These are phyloP conservation scores for Aeminium ludgeri DNA, from an alignment of 495 filamentous ascomycete species.

Conservation along the genomic window DNA sequence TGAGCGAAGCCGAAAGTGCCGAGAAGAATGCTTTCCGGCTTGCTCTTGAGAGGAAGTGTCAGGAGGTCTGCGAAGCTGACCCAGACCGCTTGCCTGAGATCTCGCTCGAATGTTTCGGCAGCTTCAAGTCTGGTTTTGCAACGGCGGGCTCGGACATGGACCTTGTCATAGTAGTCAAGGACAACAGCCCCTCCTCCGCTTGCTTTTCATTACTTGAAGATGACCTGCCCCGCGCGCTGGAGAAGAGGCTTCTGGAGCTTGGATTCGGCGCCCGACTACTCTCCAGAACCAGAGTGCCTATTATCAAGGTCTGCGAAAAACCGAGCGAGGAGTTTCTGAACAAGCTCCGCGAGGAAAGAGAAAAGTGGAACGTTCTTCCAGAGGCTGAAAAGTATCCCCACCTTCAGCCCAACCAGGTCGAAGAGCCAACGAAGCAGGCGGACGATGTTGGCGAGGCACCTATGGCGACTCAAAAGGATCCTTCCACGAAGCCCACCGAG, in stretches of 20 bases:
- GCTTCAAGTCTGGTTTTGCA: conserved; percentile 56
- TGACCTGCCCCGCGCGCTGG: conserved; percentile 41
- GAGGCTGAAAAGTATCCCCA: conserved; percentile 19
- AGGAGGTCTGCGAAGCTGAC: conserved; percentile 35
- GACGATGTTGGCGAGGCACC: background rate
- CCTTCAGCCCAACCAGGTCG: conserved; percentile 4
- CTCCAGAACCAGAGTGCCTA: conserved; percentile 58
- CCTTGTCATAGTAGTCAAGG: conserved; percentile 43
- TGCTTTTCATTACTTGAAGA: conserved; percentile 16
- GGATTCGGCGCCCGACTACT: conserved; percentile 54
- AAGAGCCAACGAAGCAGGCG: background rate
- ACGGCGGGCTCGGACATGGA: conserved; percentile 62
- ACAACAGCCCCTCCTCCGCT: conserved; percentile 11
- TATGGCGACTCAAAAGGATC: too few species aligned
- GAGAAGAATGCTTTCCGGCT: conserved; percentile 47
- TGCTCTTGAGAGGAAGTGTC: conserved; percentile 39
- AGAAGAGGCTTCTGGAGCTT: conserved; percentile 48
- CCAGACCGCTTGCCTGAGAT: conserved; percentile 27
- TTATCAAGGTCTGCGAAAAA: conserved; percentile 62
- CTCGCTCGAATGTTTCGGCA: conserved; percentile 51
- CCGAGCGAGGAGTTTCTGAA: conserved; percentile 36
- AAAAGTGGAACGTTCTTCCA: conserved; percentile 38
- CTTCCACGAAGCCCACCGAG: too few species aligned
- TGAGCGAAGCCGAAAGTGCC: conserved; percentile 31
- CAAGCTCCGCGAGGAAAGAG: conserved; percentile 37